phyloP scores from a whole-genome alignment of 2,329 filamentous ascomycete genomes.

The Escovopsis weberi region DNA sequence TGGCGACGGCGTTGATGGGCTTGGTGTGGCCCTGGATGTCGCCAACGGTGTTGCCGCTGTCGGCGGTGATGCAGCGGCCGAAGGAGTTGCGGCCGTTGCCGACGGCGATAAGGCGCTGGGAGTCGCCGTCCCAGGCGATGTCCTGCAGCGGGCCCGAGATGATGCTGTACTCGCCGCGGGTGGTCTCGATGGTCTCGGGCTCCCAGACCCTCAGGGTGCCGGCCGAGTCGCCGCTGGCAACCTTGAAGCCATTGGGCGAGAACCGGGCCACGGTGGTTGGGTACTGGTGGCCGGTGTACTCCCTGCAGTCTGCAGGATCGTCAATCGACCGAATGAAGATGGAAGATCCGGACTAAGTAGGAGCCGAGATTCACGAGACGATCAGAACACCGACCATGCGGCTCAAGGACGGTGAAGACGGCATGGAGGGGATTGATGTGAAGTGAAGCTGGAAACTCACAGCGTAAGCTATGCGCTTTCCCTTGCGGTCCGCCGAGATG shows the following conservation, averaged over 20 bases:
- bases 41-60: slow-evolving; percentile 90
- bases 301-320: slow-evolving; percentile 65
- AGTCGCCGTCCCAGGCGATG: slow-evolving; percentile 94
- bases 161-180: slow-evolving; percentile 88
- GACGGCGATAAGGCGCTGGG: slow-evolving; percentile 88
- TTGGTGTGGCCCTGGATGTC: slow-evolving; percentile 88
- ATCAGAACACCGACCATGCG: not conserved
- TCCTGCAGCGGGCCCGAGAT: slow-evolving; percentile 93
- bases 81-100: slow-evolving; percentile 89
- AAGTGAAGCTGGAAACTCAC: slow-evolving; percentile 35
- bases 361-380: slow-evolving; percentile 1
- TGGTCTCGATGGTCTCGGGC: slow-evolving; percentile 66
- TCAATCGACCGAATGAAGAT: slow-evolving; percentile 94
- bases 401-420: not conserved
- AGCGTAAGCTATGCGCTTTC: slow-evolving; percentile 84
- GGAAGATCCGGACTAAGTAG: slow-evolving; percentile 75
- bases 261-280: slow-evolving; percentile 88
- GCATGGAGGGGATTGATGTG: not conserved
- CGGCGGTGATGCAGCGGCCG: slow-evolving; percentile 85
- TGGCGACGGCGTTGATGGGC: slow-evolving; percentile 78
- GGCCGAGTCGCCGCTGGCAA: slow-evolving; percentile 78
- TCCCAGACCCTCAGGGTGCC: slow-evolving; percentile 90
- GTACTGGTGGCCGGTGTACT: slow-evolving; percentile 85
- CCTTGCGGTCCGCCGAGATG: slow-evolving; percentile 76
- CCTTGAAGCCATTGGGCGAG: slow-evolving; percentile 84